phyloP scores from a whole-genome alignment of 2,329 filamentous ascomycete species.

The Helotiales sp. region DNA sequence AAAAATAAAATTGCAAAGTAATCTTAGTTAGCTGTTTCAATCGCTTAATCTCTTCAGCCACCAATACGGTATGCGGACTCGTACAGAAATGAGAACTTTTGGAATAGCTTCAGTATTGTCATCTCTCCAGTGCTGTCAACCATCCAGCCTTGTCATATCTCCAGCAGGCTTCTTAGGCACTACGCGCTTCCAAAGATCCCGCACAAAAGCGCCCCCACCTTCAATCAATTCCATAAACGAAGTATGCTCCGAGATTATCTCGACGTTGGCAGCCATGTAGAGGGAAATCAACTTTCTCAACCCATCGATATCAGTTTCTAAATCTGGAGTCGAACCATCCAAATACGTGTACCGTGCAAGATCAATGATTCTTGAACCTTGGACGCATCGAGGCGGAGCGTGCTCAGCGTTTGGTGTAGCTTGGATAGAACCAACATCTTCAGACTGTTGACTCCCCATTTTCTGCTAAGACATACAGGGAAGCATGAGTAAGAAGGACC shows the following conservation, averaged over 20 bases:
- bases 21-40: background rate
- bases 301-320: constrained; percentile 18
- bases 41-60: constrained; percentile 1
- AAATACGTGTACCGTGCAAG: constrained; percentile 19
- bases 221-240: constrained; percentile 22
- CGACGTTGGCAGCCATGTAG: constrained; percentile 15
- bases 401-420: constrained; percentile 20
- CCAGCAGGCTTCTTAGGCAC: constrained; percentile 19
- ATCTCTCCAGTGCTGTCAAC: constrained; percentile 7
- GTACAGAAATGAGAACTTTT: constrained; percentile 13
- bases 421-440: constrained; percentile 23
- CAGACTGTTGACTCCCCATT: constrained; percentile 21
- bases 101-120: constrained; percentile 16
- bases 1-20: background rate
- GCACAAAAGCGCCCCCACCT: constrained; percentile 18
- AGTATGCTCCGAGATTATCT: constrained; percentile 19
- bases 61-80: background rate
- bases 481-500: constrained; percentile 23
- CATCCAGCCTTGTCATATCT: constrained; percentile 6
- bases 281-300: constrained; percentile 22
- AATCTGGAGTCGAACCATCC: constrained; percentile 19
- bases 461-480: constrained; percentile 22
- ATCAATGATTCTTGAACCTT: constrained; percentile 22
- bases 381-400: constrained; percentile 15
- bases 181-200: constrained; percentile 24